A percentile compares a stretch with the other conserved stretches of the same genome.
These are phyloP conservation scores for Pythium grandisporangium DNA, from an alignment of 352 stramenopile species.

Conservation along the genomic window DNA sequence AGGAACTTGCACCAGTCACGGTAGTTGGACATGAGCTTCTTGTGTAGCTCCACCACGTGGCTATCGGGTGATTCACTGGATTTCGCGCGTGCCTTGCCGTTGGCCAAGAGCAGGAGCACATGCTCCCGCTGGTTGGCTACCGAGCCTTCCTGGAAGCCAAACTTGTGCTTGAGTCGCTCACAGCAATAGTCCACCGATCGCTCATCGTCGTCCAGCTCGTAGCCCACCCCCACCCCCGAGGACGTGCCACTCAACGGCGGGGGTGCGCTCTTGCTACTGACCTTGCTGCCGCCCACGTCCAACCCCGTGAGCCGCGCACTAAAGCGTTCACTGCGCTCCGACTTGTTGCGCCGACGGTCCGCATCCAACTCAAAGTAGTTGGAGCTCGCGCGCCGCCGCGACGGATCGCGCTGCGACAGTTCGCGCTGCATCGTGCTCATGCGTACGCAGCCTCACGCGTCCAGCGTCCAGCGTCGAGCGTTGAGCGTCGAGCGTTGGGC, in stretches of 20 bases:
- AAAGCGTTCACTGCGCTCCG: conserved; percentile 52
- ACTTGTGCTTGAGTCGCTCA: conserved; percentile 70
- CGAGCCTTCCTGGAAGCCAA: conserved; percentile 78
- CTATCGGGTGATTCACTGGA: conserved; percentile 36
- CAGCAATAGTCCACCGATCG: conserved; percentile 76
- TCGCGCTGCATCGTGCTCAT: too few relatives aligned
- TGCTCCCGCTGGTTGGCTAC: conserved; percentile 81
- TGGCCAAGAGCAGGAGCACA: conserved; percentile 69
- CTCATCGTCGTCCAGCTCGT: conserved; percentile 52
- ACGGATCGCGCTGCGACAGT: too few relatives aligned
- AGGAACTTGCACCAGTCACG: conserved; percentile 70
- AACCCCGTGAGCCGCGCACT: conserved; percentile 42
- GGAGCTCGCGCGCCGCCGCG: conserved; percentile 45
- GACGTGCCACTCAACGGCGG: not conserved
- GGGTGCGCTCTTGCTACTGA: conserved; percentile 7
- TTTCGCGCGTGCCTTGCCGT: conserved; percentile 50
- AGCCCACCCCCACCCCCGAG: conserved; percentile 1
- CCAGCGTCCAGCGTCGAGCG: too few relatives aligned
- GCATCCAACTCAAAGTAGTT: conserved; percentile 75
- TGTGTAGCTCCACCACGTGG: conserved; percentile 50
- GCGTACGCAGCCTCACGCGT: too few relatives aligned
- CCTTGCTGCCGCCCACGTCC: conserved; percentile 27
- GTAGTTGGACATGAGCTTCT: conserved; percentile 74
- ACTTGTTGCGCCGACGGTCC: conserved; percentile 61
- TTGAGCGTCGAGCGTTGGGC: too few relatives aligned